Conservation (phyloP, 345 rosid species). For the Bruguiera sexangula region DNA sequence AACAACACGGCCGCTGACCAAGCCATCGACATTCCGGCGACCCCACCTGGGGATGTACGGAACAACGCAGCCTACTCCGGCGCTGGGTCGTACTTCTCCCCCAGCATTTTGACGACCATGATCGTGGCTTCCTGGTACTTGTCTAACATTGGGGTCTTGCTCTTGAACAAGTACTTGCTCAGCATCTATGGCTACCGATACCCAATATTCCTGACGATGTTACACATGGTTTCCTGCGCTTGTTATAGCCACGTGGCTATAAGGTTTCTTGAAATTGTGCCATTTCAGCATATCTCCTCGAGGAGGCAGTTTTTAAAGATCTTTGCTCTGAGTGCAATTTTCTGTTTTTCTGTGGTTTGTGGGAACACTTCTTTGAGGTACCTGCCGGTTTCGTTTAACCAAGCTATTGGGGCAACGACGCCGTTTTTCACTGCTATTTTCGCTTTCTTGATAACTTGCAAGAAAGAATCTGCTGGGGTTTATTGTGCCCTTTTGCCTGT, state of each 20-base stretch:
- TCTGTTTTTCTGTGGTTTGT: conserved; percentile 92
- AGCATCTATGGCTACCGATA: conserved; percentile 84
- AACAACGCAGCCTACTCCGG: conserved; percentile 31
- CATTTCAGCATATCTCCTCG: conserved; percentile 76
- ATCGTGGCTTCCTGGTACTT: conserved; percentile 87
- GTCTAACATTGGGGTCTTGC: conserved; percentile 92
- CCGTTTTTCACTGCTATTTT: conserved; percentile 97
- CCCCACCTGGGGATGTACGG: conserved; percentile 74
- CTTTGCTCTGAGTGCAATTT: conserved; percentile 70
- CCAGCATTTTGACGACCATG: conserved; percentile 56
- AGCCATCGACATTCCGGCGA: conserved; percentile 71
- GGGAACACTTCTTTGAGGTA: conserved; percentile 91
- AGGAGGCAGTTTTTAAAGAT: conserved; percentile 78
- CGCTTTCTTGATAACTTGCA: conserved; percentile 82
- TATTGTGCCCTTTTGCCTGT: conserved; percentile 86
- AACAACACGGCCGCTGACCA: conserved; percentile 40
- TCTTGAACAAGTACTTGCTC: conserved; percentile 91
- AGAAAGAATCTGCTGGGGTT: conserved; percentile 80
- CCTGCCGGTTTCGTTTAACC: conserved; percentile 96
- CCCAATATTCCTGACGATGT: conserved; percentile 93
- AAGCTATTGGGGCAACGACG: conserved; percentile 96
- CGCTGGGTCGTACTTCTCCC: conserved; percentile 48
- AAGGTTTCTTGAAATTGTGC: conserved; percentile 67
- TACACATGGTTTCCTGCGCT: conserved; percentile 88
- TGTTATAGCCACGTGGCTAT: conserved; percentile 73